phyloP scores from a whole-genome alignment of 2,329 filamentous ascomycete species.

The Colletotrichum lindemuthianum region DNA sequence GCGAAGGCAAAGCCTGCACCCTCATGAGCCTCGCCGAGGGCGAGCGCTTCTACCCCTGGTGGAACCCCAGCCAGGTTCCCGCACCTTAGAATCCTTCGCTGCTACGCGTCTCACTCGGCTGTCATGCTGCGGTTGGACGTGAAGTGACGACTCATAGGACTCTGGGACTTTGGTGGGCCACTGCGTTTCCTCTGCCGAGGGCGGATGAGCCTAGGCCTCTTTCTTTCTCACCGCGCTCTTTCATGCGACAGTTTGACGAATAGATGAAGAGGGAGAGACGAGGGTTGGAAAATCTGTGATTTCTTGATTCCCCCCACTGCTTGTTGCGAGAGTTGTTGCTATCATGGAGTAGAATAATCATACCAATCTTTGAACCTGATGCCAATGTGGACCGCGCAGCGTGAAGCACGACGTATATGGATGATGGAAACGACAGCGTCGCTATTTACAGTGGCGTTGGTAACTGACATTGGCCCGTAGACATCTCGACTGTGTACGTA shows the following conservation, averaged over 20 bases:
- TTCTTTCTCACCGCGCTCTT: background rate
- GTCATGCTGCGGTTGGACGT: constrained; percentile 18
- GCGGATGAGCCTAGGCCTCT: background rate
- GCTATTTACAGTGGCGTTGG: background rate
- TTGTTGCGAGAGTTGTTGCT: background rate
- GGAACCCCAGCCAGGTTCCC: constrained; percentile 34
- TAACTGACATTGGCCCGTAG: background rate
- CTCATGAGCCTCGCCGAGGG: constrained; percentile 40
- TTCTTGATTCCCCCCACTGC: constrained; percentile 23
- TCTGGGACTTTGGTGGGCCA: background rate
- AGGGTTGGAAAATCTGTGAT: background rate
- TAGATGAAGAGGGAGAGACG: background rate
- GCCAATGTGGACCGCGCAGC: background rate
- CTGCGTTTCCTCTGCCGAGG: background rate
- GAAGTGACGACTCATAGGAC: constrained; percentile 7
- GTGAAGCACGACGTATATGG: background rate
- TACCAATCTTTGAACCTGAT: constrained; percentile 3
- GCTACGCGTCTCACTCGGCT: constrained; percentile 25
- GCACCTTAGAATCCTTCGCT: constrained; percentile 23
- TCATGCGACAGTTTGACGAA: background rate
- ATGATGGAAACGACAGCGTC: background rate
- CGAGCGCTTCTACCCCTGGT: constrained; percentile 52
- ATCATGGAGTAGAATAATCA: background rate
- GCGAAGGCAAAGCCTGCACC: constrained; percentile 40
- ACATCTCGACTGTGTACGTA: background rate